A percentile compares a stretch with the other conserved stretches of the same genome.
Evolutionary conservation across 176 grass and related monocot species (phyloP).

Genomic region (Triticum urartu): DNA sequence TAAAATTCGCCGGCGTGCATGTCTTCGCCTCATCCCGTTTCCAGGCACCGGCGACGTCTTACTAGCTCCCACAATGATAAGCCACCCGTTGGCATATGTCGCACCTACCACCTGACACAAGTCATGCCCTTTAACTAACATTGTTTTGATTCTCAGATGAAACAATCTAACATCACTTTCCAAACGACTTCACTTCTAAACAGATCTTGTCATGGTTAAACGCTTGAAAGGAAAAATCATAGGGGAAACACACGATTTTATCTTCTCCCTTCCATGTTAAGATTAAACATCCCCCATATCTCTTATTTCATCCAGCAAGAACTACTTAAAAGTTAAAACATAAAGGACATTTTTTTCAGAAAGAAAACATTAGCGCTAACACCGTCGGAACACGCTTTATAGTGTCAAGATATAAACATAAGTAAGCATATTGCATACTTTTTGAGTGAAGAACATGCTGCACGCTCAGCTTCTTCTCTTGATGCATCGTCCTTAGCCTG

Average conservation of each 20-base stretch:
- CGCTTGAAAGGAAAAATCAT: not conserved
- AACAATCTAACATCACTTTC: not conserved
- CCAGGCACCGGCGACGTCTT: too few relatives aligned
- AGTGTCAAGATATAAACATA: conserved; percentile 6
- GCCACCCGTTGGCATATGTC: too few relatives aligned
- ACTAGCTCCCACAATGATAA: too few relatives aligned
- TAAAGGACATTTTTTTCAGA: not conserved
- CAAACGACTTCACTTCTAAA: not conserved
- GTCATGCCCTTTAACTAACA: not conserved
- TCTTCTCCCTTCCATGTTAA: not conserved
- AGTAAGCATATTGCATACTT: conserved; percentile 13
- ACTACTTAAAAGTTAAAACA: not conserved
- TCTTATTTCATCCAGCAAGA: not conserved
- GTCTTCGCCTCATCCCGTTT: too few relatives aligned
- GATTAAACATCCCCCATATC: not conserved
- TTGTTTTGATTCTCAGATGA: not conserved
- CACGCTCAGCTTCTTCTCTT: not conserved
- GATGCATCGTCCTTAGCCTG: conserved; percentile 18
- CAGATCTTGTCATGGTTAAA: not conserved
- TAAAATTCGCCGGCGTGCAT: too few relatives aligned
- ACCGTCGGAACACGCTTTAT: not conserved
- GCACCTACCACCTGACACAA: too few relatives aligned
- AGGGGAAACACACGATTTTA: not conserved
- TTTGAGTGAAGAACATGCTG: not conserved
- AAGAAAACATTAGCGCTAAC: too few relatives aligned